Evolutionary conservation across 2,329 filamentous ascomycete species (phyloP), one percentile per base, ranked within the genome.

Genomic region (Alternaria longipes): DNA sequence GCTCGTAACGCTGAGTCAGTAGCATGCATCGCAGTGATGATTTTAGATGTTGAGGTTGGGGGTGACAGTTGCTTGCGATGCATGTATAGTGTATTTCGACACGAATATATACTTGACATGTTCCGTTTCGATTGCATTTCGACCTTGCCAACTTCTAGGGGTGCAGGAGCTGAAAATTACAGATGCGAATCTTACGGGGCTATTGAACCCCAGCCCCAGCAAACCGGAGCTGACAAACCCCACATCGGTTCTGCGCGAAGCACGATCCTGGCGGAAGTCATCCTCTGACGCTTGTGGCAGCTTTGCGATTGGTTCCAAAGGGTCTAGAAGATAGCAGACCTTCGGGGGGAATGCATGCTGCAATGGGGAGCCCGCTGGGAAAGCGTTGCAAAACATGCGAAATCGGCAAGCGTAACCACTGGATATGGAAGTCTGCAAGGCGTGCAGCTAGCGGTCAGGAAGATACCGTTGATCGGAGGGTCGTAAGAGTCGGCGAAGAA

Each of bases 141-240:
- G 12, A 8, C 40, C 20, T 42, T 16, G 22, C 18, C 20, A 24
- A 20, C 40, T 14, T 12, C 11, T 41, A 11, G 22, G 18, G 11
- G 49, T 30, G 34, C 47, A 40, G 34, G 20, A 53, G 26, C n/a
- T 28, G 16, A 45, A 32, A 36, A 22, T 30, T 45, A 50, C 52
- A 41, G 28, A 26, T 22, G 42, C 12, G 41, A 53, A 41, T 47
- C 20, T 24, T 45, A 56, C 41, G 45, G 38, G 49, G 40, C 40
- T 44, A 46, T 32, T 47, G 57, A 40, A 53, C 55, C 34, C 46
- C 32, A 54, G 24, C 54, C 18, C 40, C 40, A 24, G 40, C 20
- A 36, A 36, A 18, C 24, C 28, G 46, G 56, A 56, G 67, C 69
- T 70, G 67, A 70, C 64, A 64, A 67, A 68, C 65, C 53, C 64